Conservation (phyloP, 495 filamentous ascomycete genomes). For the Chlorociboria aeruginascens region DNA sequence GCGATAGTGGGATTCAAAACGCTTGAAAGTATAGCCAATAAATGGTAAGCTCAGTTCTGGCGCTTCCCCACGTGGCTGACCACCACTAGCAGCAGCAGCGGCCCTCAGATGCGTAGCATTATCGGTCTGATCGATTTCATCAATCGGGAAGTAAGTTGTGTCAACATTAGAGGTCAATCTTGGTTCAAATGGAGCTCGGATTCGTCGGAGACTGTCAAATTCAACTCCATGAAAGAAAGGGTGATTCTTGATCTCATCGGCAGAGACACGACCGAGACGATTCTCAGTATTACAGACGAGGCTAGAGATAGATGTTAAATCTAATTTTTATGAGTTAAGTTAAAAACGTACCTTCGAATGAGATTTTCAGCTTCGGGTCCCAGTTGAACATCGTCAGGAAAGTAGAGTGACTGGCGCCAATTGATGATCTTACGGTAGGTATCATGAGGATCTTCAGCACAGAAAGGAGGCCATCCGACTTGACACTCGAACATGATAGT, state of each 20-base stretch:
- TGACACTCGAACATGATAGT: conserved; percentile 99
- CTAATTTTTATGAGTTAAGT: neutral
- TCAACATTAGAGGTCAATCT: conserved; percentile 84
- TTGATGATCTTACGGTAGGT: conserved; percentile 99
- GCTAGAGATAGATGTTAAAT: conserved; percentile 34
- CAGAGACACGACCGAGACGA: conserved; percentile 73
- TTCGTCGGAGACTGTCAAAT: conserved; percentile 80
- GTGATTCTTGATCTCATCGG: conserved; percentile 84
- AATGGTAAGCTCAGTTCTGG: conserved; percentile 93
- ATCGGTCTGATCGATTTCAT: conserved; percentile 92
- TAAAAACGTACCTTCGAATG: conserved; percentile 57
- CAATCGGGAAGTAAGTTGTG: conserved; percentile 96
- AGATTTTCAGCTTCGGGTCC: conserved; percentile 78
- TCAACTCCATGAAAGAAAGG: conserved; percentile 93
- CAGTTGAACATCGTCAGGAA: conserved; percentile 86
- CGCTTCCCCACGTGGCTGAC: conserved; percentile 31
- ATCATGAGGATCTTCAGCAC: conserved; percentile 91
- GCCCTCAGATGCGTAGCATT: conserved; percentile 61
- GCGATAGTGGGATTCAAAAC: conserved; percentile 64
- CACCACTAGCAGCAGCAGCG: conserved; percentile 20
- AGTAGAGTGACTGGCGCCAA: conserved; percentile 90
- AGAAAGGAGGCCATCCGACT: conserved; percentile 98
- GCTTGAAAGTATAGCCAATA: conserved; percentile 97
- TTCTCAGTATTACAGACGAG: conserved; percentile 87
- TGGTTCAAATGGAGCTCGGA: conserved; percentile 92